Conservation (phyloP, 2,329 filamentous ascomycete genomes). For the Amesomyces nigricolor region DNA sequence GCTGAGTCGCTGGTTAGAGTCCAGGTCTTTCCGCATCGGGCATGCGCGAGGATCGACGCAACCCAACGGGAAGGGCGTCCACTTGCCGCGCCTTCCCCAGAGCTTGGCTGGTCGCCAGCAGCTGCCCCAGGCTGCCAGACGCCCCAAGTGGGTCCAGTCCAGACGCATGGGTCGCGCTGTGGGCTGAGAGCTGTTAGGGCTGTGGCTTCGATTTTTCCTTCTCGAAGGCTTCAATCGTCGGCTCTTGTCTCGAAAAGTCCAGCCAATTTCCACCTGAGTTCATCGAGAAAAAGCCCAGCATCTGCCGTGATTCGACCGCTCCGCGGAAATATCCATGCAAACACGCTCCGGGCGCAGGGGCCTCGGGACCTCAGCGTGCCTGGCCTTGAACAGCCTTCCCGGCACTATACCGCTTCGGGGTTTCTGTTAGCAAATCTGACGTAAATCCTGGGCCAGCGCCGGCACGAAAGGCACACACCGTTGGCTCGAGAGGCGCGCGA, state of each 20-base stretch:
- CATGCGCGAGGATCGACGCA: background rate
- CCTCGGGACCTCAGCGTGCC: background rate
- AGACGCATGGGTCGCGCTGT: background rate
- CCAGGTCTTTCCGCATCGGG: too few species aligned
- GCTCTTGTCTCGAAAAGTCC: background rate
- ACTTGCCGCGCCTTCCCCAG: background rate
- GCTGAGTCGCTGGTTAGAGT: too few species aligned
- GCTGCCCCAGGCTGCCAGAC: background rate
- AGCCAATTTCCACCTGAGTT: background rate
- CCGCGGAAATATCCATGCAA: constrained; percentile 14
- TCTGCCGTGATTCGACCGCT: background rate
- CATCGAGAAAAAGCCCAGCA: background rate
- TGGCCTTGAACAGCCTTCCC: constrained; percentile 3
- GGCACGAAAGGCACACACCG: background rate
- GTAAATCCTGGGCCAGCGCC: constrained; percentile 14
- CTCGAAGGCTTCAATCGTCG: background rate
- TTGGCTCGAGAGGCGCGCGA: constrained; percentile 5
- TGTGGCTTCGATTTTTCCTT: background rate
- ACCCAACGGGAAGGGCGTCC: background rate
- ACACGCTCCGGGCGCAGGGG: background rate
- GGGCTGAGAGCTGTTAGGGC: too few species aligned
- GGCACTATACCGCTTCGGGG: constrained; percentile 18
- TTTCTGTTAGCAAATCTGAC: constrained; percentile 29
- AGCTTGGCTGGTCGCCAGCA: background rate
- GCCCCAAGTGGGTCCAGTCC: background rate